Percentiles rank a stretch among this genome's conserved stretches.
Conservation (phyloP, 805 yeast species). For the Saccharomycopsis selenospora region DNA sequence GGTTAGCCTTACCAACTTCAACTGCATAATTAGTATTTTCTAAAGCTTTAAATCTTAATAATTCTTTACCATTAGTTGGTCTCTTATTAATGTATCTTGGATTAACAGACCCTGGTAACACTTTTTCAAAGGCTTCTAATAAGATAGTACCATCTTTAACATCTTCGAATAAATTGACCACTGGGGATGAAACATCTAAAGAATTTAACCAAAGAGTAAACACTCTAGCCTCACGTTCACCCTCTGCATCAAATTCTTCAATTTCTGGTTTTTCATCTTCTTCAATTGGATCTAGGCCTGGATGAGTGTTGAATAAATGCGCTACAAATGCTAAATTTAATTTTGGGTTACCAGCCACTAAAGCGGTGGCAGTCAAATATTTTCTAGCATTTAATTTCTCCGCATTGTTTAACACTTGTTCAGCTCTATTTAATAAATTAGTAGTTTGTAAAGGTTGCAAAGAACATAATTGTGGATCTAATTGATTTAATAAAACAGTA, state of each 20-base stretch:
- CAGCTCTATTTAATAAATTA: constrained; percentile 78
- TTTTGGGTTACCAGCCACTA: constrained; percentile 94
- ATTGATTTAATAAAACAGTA: constrained; percentile 80
- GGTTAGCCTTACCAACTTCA: constrained; percentile 85
- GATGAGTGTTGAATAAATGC: constrained; percentile 90
- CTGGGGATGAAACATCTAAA: constrained; percentile 92
- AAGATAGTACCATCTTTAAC: constrained; percentile 86
- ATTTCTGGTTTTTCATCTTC: constrained; percentile 88
- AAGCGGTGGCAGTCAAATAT: constrained; percentile 86
- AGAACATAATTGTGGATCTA: constrained; percentile 78
- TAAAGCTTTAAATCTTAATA: constrained; percentile 87
- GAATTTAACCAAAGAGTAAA: constrained; percentile 97
- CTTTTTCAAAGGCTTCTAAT: constrained; percentile 91
- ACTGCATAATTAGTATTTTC: constrained; percentile 99
- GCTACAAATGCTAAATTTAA: constrained; percentile 97
- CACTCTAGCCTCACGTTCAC: constrained; percentile 98
- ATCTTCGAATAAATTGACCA: constrained; percentile 86
- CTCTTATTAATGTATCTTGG: constrained; percentile 74
- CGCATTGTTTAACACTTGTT: constrained; percentile 76
- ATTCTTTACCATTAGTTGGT: constrained; percentile 66
- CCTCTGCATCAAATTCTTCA: constrained; percentile 98
- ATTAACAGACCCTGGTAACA: constrained; percentile 86
- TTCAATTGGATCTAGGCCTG: constrained; percentile 93
- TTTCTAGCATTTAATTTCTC: constrained; percentile 89
- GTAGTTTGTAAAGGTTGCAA: constrained; percentile 71